Conservation (phyloP, 768 basidiomycete species). For the Pleurotus platypus region DNA sequence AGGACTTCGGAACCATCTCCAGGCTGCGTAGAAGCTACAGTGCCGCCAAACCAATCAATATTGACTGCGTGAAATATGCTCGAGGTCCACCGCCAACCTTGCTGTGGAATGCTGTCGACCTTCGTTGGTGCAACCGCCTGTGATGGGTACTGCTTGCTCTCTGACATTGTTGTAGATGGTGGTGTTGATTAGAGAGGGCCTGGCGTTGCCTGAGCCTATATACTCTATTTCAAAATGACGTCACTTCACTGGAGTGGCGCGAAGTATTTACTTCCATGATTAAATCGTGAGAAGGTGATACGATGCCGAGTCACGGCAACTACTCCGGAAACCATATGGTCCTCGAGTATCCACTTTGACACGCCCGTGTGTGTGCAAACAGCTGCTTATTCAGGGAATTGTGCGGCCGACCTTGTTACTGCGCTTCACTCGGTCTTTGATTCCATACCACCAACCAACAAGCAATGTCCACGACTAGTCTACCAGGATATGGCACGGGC, state of each 20-base stretch:
- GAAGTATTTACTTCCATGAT: too few species aligned
- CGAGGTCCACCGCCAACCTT: slow-evolving; percentile 26
- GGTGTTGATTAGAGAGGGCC: too few species aligned
- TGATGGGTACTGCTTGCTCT: slow-evolving; percentile 17
- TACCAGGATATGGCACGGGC: slow-evolving; percentile 40
- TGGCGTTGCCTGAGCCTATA: too few species aligned
- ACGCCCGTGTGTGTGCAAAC: neutral
- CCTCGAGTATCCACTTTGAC: neutral
- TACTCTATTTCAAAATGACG: too few species aligned
- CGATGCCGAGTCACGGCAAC: too few species aligned
- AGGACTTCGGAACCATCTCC: slow-evolving; percentile 30
- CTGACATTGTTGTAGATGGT: too few species aligned
- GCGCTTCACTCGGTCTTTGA: too few species aligned
- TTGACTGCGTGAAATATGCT: neutral
- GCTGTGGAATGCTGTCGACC: slow-evolving; percentile 27
- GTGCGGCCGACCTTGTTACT: neutral
- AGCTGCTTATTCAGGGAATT: too few species aligned
- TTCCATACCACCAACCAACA: too few species aligned
- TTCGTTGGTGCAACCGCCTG: slow-evolving; percentile 20
- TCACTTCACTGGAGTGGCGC: too few species aligned
- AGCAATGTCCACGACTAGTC: slow-evolving; percentile 52
- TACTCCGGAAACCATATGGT: too few species aligned
- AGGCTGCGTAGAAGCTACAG: slow-evolving; percentile 28
- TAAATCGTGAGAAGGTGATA: too few species aligned
- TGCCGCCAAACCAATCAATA: neutral